Base-by-base conservation (phyloP, 495 filamentous ascomycete species). In the Trichoderma asperelloides region DNA sequence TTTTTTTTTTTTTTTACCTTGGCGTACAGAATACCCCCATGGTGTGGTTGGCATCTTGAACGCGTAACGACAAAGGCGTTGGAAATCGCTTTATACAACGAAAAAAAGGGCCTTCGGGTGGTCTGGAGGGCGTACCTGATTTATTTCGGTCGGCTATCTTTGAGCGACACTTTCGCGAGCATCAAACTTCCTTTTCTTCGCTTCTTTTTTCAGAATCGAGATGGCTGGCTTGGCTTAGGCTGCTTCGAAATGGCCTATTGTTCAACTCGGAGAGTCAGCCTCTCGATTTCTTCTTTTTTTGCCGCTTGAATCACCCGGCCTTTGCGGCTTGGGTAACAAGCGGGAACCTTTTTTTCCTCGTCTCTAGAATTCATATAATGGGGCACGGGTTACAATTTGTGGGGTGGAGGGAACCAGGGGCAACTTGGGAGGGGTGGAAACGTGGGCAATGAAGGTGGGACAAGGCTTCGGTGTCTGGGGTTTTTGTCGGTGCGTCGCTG, bases 241-340 rank as follows among this genome's bases (percentile, higher is more conserved):
- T 60, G 23, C 55, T 60, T n/a, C 55, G 25, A 21, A 60, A 33
- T 12, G 27, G 25, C 55, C 21, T 30, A 1, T 25, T 23, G 30
- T 30, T 60, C 55, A 60, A 60, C 55, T 60, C 23, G 23, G 43
- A 16, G 11, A 64, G 68, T 64, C 64, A 66, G 51, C 62, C 67
- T 60, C 25, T 60, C 13, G 21, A 11, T 18, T 16, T 30, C 23
- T 60, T 30, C 3, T 13, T 12, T 16, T 6, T 60, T 15, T 45
- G 41, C 18, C 41, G 23, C 23, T 8, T 60, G 55, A 60, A 30
- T 30, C 25, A 28, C 55, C 55, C 23, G 55, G 9, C 55, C 43
- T 12, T 28, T 60, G 55, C 55, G 55, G 55, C 4, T 30, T 60
- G 23, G 55, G 6, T 2, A 30, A 60, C 23, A 60, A 30, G 25